Conservation (phyloP, 2,329 filamentous ascomycete species). For the Fusarium tuaranense region DNA sequence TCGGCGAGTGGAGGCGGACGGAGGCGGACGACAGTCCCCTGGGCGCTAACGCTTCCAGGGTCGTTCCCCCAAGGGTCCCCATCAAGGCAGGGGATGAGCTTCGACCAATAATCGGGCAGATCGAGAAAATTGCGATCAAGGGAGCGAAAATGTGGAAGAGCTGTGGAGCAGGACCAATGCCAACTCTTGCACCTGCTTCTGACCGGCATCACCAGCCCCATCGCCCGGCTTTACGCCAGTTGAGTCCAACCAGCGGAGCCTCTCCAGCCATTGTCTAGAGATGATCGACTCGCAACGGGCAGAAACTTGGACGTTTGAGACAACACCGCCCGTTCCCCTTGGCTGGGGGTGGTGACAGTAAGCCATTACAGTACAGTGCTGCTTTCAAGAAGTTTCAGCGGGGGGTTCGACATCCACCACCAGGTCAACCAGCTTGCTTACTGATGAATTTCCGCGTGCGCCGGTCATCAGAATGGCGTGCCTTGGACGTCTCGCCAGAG, state of each 20-base stretch:
- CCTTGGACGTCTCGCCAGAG: constrained; percentile 5
- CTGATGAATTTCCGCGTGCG: constrained; percentile 4
- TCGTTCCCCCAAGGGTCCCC: constrained; percentile 47
- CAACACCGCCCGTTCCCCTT: not conserved
- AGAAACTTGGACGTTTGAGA: not conserved
- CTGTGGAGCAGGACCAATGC: constrained; percentile 16
- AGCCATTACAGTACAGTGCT: not conserved
- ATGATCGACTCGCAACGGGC: not conserved
- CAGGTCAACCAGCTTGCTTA: not conserved
- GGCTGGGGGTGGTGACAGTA: not conserved
- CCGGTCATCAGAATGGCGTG: constrained; percentile 19
- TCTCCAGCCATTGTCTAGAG: not conserved
- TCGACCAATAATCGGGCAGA: constrained; percentile 53
- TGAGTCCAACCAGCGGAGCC: not conserved
- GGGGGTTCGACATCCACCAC: not conserved
- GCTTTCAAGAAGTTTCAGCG: not conserved
- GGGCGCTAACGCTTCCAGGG: constrained; percentile 38
- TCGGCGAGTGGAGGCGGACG: constrained; percentile 30
- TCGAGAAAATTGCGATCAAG: constrained; percentile 41
- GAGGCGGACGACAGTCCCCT: constrained; percentile 39
- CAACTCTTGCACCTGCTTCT: constrained; percentile 14
- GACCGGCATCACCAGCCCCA: constrained; percentile 18
- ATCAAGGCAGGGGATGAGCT: constrained; percentile 41
- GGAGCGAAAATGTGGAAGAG: constrained; percentile 19
- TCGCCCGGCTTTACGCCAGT: constrained; percentile 1